Evolutionary conservation across 2,329 filamentous ascomycete species (phyloP).

Genomic region (Thielaviopsis cerberus): DNA sequence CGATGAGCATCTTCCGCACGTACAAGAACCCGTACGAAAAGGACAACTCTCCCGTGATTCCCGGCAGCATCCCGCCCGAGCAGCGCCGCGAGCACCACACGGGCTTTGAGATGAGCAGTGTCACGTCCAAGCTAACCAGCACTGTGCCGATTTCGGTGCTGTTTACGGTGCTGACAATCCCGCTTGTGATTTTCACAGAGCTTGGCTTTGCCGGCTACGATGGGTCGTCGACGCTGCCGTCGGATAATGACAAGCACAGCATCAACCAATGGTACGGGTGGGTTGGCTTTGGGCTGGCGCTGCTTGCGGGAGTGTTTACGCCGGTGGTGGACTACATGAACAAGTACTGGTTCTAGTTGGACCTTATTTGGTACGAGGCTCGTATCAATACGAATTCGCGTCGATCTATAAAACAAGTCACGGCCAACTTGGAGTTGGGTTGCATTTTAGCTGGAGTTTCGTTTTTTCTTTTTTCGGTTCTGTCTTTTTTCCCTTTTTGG

Average conservation of each 20-base stretch:
- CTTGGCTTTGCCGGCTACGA: slow-evolving; percentile 8
- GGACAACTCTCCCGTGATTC: slow-evolving; percentile 10
- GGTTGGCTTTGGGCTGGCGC: slow-evolving; percentile 7
- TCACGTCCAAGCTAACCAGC: neutral
- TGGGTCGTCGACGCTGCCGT: slow-evolving; percentile 7
- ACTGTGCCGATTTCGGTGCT: slow-evolving; percentile 9
- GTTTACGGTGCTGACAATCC: slow-evolving; percentile 7
- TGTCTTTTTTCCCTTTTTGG: neutral
- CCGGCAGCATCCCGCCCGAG: slow-evolving; percentile 10
- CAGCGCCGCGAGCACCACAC: slow-evolving; percentile 4
- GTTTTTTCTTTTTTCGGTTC: neutral
- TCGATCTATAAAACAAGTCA: too few species aligned
- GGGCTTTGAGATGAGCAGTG: neutral
- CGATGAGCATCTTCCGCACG: slow-evolving; percentile 5
- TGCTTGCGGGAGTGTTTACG: slow-evolving; percentile 9
- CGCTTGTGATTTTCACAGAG: slow-evolving; percentile 9
- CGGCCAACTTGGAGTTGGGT: neutral
- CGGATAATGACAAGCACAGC: neutral
- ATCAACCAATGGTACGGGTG: slow-evolving; percentile 10
- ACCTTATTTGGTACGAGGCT: too few species aligned
- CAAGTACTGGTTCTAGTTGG: slow-evolving; percentile 10
- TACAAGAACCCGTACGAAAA: slow-evolving; percentile 6
- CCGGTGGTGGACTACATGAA: slow-evolving; percentile 10
- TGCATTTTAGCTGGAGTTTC: neutral
- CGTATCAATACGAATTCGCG: too few species aligned